Percentiles rank a stretch among this genome's conserved stretches.
Evolutionary conservation across 345 rosid genomes (phyloP).

Genomic region (Stellera chamaejasme): DNA sequence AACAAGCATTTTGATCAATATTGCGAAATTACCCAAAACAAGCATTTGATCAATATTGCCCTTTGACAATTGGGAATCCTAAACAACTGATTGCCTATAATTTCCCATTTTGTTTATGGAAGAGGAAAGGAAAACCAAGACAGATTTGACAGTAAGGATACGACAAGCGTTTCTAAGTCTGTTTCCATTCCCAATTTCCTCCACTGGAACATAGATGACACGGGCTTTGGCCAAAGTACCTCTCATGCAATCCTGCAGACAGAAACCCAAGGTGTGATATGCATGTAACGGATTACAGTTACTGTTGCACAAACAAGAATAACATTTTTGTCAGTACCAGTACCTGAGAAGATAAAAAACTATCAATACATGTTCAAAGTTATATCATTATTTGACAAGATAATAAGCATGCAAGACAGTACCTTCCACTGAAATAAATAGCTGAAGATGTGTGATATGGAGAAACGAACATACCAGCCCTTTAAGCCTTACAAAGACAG

Average conservation of each 20-base stretch:
- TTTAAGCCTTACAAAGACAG: constrained; percentile 59
- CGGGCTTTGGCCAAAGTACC: constrained; percentile 71
- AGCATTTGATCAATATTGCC: too few relatives aligned
- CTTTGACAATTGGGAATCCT: too few relatives aligned
- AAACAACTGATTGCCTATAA: neutral
- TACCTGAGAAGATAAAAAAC: too few relatives aligned
- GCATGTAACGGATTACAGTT: neutral
- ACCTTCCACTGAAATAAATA: too few relatives aligned
- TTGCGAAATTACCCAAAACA: too few relatives aligned
- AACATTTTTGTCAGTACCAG: too few relatives aligned
- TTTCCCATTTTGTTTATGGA: constrained; percentile 6
- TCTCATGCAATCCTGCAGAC: constrained; percentile 63
- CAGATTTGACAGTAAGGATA: constrained; percentile 37
- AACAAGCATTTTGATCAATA: too few relatives aligned
- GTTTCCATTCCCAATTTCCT: constrained; percentile 62
- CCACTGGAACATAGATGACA: constrained; percentile 64
- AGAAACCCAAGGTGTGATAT: neutral
- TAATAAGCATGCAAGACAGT: too few relatives aligned
- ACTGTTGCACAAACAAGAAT: constrained; percentile 4
- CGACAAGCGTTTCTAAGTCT: constrained; percentile 69
- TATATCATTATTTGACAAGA: too few relatives aligned
- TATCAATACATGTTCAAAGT: too few relatives aligned
- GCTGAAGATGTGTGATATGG: neutral
- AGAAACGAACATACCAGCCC: constrained; percentile 59
- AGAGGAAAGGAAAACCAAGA: neutral